Percentiles rank a stretch among this genome's conserved stretches.
Conservation (phyloP, 148 eudicot species). For the Linanthus parryae region DNA sequence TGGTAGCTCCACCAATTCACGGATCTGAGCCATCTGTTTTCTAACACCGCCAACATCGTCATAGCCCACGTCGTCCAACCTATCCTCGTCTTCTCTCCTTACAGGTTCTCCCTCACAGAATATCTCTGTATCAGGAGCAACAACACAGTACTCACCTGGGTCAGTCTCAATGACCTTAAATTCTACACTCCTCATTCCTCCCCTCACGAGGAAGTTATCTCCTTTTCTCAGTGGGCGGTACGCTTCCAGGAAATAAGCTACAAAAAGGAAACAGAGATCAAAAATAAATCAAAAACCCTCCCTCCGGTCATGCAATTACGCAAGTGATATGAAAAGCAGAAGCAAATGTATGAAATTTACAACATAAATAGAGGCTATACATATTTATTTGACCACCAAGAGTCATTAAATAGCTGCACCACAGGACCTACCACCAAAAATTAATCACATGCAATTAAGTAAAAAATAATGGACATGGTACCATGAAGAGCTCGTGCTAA, state of each 20-base stretch:
- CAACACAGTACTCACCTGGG: constrained; percentile 37
- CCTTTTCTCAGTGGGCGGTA: constrained; percentile 42
- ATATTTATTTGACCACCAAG: no score
- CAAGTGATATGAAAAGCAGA: neutral
- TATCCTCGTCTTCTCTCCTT: constrained; percentile 33
- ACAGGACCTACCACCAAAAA: no score
- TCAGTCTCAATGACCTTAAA: constrained; percentile 40
- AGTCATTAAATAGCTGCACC: no score
- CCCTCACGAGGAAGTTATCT: constrained; percentile 34
- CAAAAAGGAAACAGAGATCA: neutral
- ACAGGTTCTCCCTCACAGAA: constrained; percentile 46
- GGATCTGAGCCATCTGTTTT: constrained; percentile 45
- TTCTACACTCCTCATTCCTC: constrained; percentile 44
- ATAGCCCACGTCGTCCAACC: constrained; percentile 36
- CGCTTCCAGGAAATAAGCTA: constrained; percentile 32
- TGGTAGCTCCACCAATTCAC: constrained; percentile 38
- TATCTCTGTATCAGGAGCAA: constrained; percentile 37
- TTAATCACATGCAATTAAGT: no score
- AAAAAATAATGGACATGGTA: no score
- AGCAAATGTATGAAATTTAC: no score
- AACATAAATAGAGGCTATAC: no score
- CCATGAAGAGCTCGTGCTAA: no score
- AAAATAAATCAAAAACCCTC: neutral
- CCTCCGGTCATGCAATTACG: neutral
- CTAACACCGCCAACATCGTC: constrained; percentile 45